Conservation (phyloP, 179 eudicot species). For the Spinacia oleracea region DNA sequence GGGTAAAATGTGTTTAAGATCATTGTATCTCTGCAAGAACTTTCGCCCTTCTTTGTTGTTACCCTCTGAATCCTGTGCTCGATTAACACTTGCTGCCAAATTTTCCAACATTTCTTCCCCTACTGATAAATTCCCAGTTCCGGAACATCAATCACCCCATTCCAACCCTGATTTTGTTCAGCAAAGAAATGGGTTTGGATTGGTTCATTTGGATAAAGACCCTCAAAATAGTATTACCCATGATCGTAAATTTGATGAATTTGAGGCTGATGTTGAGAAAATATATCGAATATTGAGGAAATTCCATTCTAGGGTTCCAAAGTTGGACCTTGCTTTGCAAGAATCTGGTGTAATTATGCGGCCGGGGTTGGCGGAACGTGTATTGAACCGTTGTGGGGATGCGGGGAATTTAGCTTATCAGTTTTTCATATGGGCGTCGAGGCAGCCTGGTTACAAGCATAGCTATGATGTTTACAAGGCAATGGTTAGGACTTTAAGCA, state of each 20-base stretch:
- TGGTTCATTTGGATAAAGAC: conserved; percentile 31
- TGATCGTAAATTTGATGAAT: conserved; percentile 51
- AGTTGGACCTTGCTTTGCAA: conserved; percentile 76
- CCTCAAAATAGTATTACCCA: conserved; percentile 16
- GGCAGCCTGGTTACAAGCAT: conserved; percentile 68
- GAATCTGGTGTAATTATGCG: conserved; percentile 66
- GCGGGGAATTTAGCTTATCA: conserved; percentile 80
- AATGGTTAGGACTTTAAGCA: conserved; percentile 67
- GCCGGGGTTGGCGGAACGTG: conserved; percentile 71
- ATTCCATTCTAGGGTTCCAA: conserved; percentile 84
- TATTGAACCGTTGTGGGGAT: conserved; percentile 84
- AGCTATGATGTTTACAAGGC: conserved; percentile 70
- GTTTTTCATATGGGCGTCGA: conserved; percentile 80
- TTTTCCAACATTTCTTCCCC: conserved; percentile 19
- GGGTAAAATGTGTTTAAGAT: conserved; percentile 35
- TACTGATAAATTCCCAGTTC: conserved; percentile 1
- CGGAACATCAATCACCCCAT: neutral
- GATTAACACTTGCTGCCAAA: conserved; percentile 17
- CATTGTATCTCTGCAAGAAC: conserved; percentile 16
- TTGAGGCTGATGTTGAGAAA: conserved; percentile 74
- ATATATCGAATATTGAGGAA: conserved; percentile 67
- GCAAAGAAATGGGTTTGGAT: conserved; percentile 27
- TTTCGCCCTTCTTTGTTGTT: conserved; percentile 3
- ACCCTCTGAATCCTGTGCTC: conserved; percentile 20
- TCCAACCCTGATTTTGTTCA: conserved; percentile 4